Conservation (phyloP, 768 basidiomycete genomes). For the Boletus insuetus region DNA sequence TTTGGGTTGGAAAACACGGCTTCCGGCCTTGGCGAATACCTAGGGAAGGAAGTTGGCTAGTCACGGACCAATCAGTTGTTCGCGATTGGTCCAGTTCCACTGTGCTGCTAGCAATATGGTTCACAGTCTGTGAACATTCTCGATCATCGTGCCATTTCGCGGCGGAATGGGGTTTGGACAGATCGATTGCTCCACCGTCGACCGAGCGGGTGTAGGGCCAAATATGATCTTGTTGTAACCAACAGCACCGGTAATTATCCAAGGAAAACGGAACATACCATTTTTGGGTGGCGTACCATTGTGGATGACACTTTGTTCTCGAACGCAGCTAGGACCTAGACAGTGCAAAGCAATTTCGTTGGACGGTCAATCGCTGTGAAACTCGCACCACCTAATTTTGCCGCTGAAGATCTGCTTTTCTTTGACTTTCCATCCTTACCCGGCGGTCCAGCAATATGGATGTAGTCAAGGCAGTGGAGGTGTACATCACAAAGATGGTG, state of each 20-base stretch:
- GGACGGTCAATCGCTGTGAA: too few species aligned
- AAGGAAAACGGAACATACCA: neutral
- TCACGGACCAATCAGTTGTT: too few species aligned
- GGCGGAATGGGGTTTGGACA: too few species aligned
- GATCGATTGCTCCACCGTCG: neutral
- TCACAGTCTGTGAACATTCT: neutral
- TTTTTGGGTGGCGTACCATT: neutral
- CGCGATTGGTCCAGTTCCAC: too few species aligned
- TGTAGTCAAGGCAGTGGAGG: constrained; percentile 91
- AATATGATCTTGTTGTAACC: neutral
- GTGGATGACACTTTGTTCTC: too few species aligned
- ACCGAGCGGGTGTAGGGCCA: neutral
- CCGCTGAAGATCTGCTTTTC: neutral
- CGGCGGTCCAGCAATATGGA: constrained; percentile 59
- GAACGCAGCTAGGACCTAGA: too few species aligned
- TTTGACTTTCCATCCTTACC: neutral
- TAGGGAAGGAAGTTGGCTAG: too few species aligned
- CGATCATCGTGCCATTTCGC: too few species aligned
- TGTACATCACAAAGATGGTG: constrained; percentile 87
- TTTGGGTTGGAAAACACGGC: neutral
- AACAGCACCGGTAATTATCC: neutral
- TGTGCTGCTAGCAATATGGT: neutral
- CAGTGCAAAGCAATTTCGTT: neutral
- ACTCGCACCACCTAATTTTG: too few species aligned
- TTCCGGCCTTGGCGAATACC: neutral